Conservation (phyloP, 306 rosid genomes). For the Biancaea sappan region DNA sequence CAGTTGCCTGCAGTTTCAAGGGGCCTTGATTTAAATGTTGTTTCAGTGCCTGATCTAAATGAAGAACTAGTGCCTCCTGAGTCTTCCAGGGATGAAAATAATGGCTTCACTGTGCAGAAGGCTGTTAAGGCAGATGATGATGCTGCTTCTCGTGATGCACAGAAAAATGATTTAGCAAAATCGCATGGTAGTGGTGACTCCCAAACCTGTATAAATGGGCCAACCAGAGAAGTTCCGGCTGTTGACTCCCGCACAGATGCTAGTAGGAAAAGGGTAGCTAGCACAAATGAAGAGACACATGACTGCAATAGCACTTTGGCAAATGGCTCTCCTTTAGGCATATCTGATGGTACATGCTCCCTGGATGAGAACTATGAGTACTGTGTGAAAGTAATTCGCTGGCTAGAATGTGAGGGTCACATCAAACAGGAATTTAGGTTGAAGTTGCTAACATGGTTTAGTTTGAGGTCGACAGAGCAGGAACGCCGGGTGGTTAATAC, state of each 20-base stretch:
- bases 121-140: slow-evolving; percentile 86
- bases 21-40: slow-evolving; percentile 86
- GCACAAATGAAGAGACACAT: slow-evolving; percentile 68
- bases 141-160: slow-evolving; percentile 71
- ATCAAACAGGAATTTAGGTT: slow-evolving; percentile 84
- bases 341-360: slow-evolving; percentile 56
- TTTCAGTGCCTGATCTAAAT: slow-evolving; percentile 89
- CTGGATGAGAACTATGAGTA: slow-evolving; percentile 90
- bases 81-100: slow-evolving; percentile 85
- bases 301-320: slow-evolving; percentile 94
- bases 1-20: slow-evolving; percentile 60
- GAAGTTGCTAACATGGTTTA: slow-evolving; percentile 97
- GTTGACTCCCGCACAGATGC: slow-evolving; percentile 70
- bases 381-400: slow-evolving; percentile 91
- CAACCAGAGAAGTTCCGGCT: slow-evolving; percentile 66
- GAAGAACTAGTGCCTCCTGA: slow-evolving; percentile 93
- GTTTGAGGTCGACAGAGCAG: slow-evolving; percentile 95
- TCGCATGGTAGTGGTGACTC: slow-evolving; percentile 96
- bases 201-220: slow-evolving; percentile 74
- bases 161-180: slow-evolving; percentile 66
- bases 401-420: slow-evolving; percentile 98
- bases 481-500: slow-evolving; percentile 96
- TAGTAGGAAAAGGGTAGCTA: slow-evolving; percentile 72
- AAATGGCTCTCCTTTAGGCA: slow-evolving; percentile 72
- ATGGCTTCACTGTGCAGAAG: slow-evolving; percentile 77